A percentile compares a stretch with the other conserved stretches of the same genome.
Evolutionary conservation across 2,329 filamentous ascomycete species (phyloP).

Genomic region (Claviceps arundinis): DNA sequence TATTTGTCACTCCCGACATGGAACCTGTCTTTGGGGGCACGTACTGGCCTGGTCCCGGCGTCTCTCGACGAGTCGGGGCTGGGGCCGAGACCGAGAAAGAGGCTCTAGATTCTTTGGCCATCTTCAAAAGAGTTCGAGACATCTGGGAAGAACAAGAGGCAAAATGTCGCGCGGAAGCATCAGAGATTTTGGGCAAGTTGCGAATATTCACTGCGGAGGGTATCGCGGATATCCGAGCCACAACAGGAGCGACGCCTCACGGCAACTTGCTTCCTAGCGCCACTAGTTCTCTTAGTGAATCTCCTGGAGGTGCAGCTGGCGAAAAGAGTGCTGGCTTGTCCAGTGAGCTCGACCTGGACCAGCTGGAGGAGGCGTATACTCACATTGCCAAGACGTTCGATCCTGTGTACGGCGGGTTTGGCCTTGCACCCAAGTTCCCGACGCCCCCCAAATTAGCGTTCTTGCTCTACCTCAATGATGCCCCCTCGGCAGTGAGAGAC

Average conservation of each 20-base stretch:
- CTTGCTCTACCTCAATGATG: slow-evolving; percentile 59
- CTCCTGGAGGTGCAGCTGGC: slow-evolving; percentile 8
- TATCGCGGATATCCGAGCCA: slow-evolving; percentile 40
- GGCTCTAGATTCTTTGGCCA: slow-evolving; percentile 67
- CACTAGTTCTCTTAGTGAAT: not conserved
- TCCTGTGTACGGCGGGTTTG: slow-evolving; percentile 65
- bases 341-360: slow-evolving; percentile 73
- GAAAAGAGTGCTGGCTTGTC: slow-evolving; percentile 24
- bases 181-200: slow-evolving; percentile 68
- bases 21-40: slow-evolving; percentile 93
- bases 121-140: slow-evolving; percentile 62
- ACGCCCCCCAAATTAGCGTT: slow-evolving; percentile 79
- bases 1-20: slow-evolving; percentile 89
- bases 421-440: slow-evolving; percentile 72
- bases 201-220: slow-evolving; percentile 83
- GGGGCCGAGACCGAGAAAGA: slow-evolving; percentile 35
- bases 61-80: slow-evolving; percentile 24
- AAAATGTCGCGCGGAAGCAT: slow-evolving; percentile 71
- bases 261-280: slow-evolving; percentile 8
- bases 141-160: slow-evolving; percentile 75
- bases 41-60: slow-evolving; percentile 79
- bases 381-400: slow-evolving; percentile 77
- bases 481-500: slow-evolving; percentile 61
- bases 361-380: slow-evolving; percentile 78
- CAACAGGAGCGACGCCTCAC: slow-evolving; percentile 15